Base-by-base conservation (phyloP, 768 basidiomycete species). In the Solioccasus polychromus region DNA sequence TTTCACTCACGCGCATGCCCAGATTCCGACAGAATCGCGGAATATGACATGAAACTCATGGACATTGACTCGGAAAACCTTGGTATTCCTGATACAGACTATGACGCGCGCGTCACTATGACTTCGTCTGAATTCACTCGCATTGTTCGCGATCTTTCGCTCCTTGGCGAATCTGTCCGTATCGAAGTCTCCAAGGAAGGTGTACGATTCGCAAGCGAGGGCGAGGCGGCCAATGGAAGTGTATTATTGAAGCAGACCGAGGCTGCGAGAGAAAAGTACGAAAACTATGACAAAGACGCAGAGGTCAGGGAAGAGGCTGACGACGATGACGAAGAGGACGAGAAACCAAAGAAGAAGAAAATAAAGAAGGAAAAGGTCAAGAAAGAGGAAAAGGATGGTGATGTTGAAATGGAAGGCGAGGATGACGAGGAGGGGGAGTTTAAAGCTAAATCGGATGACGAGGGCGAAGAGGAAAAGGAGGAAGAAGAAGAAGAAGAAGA, bases 11-110 rank as follows among this genome's bases (percentile, higher is more conserved):
- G 48, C 23, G 42, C 25, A 2, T 19, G 18, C 1, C 12, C 24
- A 96, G 94, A 83, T 68, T 79, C 85, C 4, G 95, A 96, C 66
- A 83, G 96, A 51, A 85, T 98, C 42, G 92, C 93, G 20, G 92
- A 97, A 64, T 99, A 99, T 70, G 93, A 96, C 57, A 91, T 99
- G 87, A 98, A 98, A 67, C 82, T 98, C 42, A 97, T 99, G 95
- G 95, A 98, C 60, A 99, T 99, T 61, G 95, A 99, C 66, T 75
- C 90, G 19, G 96, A 99, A 69, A 84, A 82, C 35, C 85, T 98
- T 41, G 86, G 87, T 38, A 98, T 98, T 60, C 96, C 96, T 14
- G 94, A 97, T 53, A 99, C 96, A 3, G 88, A 94, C 39, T 99
- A 98, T 68, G 95, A 98, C 58, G 91, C 92, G 3, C 85, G 87